Base-by-base conservation (phyloP, 179 eudicot species). In the Patellifolia procumbens region DNA sequence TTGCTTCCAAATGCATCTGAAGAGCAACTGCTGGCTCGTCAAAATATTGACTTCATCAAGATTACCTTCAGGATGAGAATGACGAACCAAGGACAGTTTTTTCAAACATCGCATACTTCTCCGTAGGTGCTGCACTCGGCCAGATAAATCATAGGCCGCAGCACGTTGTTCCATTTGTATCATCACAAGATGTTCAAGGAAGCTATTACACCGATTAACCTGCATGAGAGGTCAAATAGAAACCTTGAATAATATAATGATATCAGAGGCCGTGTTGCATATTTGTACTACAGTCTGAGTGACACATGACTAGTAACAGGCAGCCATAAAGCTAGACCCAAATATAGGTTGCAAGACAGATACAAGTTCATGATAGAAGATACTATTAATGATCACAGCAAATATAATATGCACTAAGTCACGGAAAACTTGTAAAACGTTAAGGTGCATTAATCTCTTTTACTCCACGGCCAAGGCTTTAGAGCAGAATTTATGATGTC, bases 101-200 rank as follows among this genome's bases (percentile, higher is more conserved):
- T 81, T 77, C 53, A 96, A 51, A 74, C 85, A 86, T 43, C 59
- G 70, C 13, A 72, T 43, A 59, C 82, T 81, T 76, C 86, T 86
- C 51, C 81, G 83, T 79, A 92, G 75, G 74, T 72, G 69, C 7
- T 77, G 80, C 69, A 90, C 70, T 35, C 76, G 77, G 65, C 79
- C 68, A 12, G 87, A 67, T 53, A 90, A 86, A 76, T 73, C 78
- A 82, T 91, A 94, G 17, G 90, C 92, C 76, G 88, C 84, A 52
- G 83, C 90, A 67, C 99, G 92, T 81, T 96, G 98, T 79, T 89
- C 93, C 89, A 89, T 90, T 81, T 94, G 97, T 77, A 90, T 89
- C 77, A 75, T 88, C 45, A 87, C 73, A 51, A 96, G 94, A 83
- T 94, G 99, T 77, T 89, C 89, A 76, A 96, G 80, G 85, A 88